Evolutionary conservation across 208 protist species (phyloP).

Genomic region (Leptomonas seymouri): DNA sequence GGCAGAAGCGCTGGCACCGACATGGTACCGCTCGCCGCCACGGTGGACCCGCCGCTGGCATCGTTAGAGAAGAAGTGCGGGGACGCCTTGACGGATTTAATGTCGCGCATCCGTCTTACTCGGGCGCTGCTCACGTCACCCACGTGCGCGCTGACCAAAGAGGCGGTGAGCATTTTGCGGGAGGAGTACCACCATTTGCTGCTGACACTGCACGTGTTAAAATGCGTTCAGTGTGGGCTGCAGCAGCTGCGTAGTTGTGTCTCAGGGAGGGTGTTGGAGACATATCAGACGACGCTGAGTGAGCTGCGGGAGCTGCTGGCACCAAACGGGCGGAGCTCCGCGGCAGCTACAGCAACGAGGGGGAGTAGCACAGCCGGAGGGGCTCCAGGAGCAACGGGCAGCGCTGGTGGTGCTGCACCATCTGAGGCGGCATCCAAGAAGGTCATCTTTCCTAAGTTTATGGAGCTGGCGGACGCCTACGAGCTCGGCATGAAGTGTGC

Average conservation of each 20-base stretch:
- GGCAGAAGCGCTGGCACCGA: constrained; percentile 57
- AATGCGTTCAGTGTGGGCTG: constrained; percentile 49
- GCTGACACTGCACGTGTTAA: constrained; percentile 56
- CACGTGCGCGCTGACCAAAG: constrained; percentile 34
- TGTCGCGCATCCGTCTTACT: constrained; percentile 25
- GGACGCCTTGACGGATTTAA: constrained; percentile 28
- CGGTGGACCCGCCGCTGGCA: constrained; percentile 43
- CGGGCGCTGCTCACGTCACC: constrained; percentile 62
- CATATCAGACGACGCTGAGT: constrained; percentile 42
- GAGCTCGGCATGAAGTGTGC: constrained; percentile 42
- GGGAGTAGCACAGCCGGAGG: too few relatives aligned
- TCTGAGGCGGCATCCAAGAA: constrained; percentile 49
- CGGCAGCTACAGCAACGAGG: background rate
- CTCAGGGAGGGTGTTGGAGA: constrained; percentile 37
- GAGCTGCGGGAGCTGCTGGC: constrained; percentile 54
- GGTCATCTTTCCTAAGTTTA: constrained; percentile 70
- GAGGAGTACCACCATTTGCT: constrained; percentile 84
- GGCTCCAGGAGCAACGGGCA: constrained; percentile 19
- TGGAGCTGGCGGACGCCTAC: constrained; percentile 77
- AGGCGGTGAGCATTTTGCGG: constrained; percentile 32
- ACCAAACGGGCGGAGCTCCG: background rate
- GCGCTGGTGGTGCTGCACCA: constrained; percentile 6
- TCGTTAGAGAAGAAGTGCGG: constrained; percentile 26
- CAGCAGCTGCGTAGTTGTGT: constrained; percentile 39
- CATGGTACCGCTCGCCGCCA: constrained; percentile 35